Conservation (phyloP, 768 basidiomycete species). For the Leccinellum luteum region DNA sequence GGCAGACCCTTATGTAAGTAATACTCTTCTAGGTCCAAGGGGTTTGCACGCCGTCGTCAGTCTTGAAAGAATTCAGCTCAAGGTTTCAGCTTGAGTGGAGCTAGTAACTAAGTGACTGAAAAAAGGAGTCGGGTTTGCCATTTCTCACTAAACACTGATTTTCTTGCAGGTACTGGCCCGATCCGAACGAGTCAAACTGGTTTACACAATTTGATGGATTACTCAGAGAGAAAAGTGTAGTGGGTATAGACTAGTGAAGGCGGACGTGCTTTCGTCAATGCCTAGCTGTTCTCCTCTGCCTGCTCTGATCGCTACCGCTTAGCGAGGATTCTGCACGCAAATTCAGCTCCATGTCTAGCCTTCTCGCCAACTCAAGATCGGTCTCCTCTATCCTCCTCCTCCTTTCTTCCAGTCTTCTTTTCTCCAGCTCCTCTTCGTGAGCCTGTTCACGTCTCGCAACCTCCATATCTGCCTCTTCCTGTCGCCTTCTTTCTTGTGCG, state of each 20-base stretch:
- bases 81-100: too few species aligned
- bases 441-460: conserved; percentile 37
- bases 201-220: background rate
- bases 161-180: background rate
- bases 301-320: conserved; percentile 14
- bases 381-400: conserved; percentile 26
- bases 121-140: background rate
- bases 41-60: background rate
- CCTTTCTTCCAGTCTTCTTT: conserved; percentile 20
- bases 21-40: too few species aligned
- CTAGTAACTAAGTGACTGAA: too few species aligned
- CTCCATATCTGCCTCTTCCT: conserved; percentile 29
- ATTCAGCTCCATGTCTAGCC: conserved; percentile 42
- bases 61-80: background rate
- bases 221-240: background rate
- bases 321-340: conserved; percentile 21
- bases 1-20: too few species aligned
- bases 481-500: conserved; percentile 18
- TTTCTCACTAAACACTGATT: background rate
- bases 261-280: background rate
- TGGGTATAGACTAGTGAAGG: conserved; percentile 1
- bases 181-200: background rate
- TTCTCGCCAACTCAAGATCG: conserved; percentile 47
- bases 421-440: conserved; percentile 31
- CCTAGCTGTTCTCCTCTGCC: conserved; percentile 1